These are phyloP conservation scores for Phytophthora hybrid DNA, from an alignment of 352 stramenopile species.

Conservation along the genomic window DNA sequence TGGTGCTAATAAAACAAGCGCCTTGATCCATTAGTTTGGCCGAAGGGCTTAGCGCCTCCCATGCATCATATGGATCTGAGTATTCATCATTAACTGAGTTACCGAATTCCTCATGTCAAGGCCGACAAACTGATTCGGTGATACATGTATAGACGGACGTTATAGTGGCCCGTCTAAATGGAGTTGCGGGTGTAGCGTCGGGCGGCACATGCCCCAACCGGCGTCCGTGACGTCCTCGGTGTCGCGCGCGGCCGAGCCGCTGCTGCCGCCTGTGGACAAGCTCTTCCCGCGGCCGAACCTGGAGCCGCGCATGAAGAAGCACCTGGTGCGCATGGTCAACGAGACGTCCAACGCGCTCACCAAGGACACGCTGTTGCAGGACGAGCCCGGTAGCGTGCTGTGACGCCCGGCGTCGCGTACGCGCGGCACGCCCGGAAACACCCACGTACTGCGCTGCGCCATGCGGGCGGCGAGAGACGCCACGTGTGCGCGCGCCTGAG, in stretches of 20 bases:
- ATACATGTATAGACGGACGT: too few species aligned
- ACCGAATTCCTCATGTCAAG: too few species aligned
- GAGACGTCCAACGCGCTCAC: constrained; percentile 86
- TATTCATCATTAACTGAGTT: not conserved
- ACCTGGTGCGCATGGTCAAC: constrained; percentile 80
- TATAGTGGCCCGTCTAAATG: too few species aligned
- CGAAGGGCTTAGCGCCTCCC: not conserved
- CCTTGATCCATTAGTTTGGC: not conserved
- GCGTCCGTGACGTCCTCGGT: constrained; percentile 16
- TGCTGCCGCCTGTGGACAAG: constrained; percentile 49
- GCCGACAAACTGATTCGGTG: too few species aligned
- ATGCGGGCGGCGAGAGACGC: constrained; percentile 52
- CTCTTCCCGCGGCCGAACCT: constrained; percentile 71
- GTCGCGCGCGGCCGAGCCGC: too few species aligned
- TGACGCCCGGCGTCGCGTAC: constrained; percentile 59
- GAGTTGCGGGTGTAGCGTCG: too few species aligned
- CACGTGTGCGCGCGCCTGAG: constrained; percentile 72
- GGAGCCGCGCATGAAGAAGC: constrained; percentile 78
- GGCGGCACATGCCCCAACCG: constrained; percentile 26
- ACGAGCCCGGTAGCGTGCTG: constrained; percentile 52
- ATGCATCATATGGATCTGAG: not conserved
- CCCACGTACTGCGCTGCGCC: constrained; percentile 63
- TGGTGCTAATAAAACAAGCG: not conserved
- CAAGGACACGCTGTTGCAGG: constrained; percentile 66
- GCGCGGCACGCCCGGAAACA: constrained; percentile 42